Base-by-base conservation (phyloP, 306 rosid species). In the Citrullus amarus region DNA sequence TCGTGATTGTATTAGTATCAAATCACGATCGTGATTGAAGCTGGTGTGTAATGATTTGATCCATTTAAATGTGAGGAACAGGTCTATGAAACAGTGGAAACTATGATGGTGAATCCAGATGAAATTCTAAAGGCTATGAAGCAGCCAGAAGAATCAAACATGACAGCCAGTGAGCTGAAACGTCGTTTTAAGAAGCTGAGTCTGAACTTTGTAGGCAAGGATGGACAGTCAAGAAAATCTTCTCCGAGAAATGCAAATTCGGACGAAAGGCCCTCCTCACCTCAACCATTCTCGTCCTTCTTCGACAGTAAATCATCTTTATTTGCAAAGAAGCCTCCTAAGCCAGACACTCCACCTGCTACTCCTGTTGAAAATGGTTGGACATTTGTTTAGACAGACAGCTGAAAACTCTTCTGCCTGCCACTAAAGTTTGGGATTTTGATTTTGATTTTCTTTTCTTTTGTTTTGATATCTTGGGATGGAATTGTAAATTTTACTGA, bases 41-140 rank as follows among this genome's bases (percentile, higher is more conserved):
- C 63, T 81, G 75, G 76, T 51, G 50, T 5, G 60, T 2, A 58
- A 38, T 2, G 17, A 67, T n/a, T 34, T 18, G 56, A 12, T 44
- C 5, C 39, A 57, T 16, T 46, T 78, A 61, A 50, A 3, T 66
- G 62, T 67, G 50, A 32, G 55, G 22, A 48, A 51, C 70, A 96
- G 99, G 99, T 91, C 53, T 96, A 92, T 80, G 96, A 90, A 86
- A 90, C 99, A 28, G 88, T 96, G 86, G 99, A 96, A 88, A 83
- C 84, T 39, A 86, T 96, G 93, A 56, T 92, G 65, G 72, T 84
- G 71, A 90, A 91, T 90, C 97, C 99, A 2, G 98, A 92, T 16
- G 99, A 96, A 86, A 91, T 89, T 34, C 79, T 87, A 55, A 91
- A 79, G 85, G 83, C 82, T 63, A 77, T 90, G 80, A 92, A 86